Conservation (phyloP, 495 filamentous ascomycete genomes). For the Astrocystis sublimbata region DNA sequence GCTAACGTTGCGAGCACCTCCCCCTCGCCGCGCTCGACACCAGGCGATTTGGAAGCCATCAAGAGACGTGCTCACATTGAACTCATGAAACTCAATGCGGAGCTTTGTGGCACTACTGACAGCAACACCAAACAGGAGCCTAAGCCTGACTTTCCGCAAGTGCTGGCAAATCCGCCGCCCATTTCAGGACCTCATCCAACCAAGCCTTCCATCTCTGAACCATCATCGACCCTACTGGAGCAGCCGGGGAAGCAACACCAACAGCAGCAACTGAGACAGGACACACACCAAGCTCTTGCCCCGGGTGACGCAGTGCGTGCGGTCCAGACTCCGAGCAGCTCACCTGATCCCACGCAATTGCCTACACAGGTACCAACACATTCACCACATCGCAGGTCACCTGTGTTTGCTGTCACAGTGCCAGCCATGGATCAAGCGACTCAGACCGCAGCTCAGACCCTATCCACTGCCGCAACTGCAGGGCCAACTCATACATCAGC, state of each 20-base stretch:
- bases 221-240: no score
- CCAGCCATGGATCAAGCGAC: not conserved
- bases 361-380: no score
- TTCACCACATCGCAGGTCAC: not conserved
- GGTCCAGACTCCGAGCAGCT: not conserved
- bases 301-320: not conserved
- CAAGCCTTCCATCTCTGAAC: not conserved
- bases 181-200: not conserved
- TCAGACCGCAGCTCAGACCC: not conserved
- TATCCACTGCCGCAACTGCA: not conserved
- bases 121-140: not conserved
- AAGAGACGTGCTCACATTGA: conserved; percentile 80
- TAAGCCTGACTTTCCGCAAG: not conserved
- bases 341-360: not conserved
- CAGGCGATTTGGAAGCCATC: conserved; percentile 91
- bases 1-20: conserved; percentile 37
- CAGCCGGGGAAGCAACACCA: not conserved
- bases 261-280: not conserved
- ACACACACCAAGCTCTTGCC: not conserved
- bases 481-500: not conserved
- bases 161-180: not conserved
- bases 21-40: conserved; percentile 40
- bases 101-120: not conserved
- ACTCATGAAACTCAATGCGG: conserved; percentile 5
- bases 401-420: not conserved